Evolutionary conservation across 805 yeast genomes (phyloP).

Genomic region (Suhomyces sp.): DNA sequence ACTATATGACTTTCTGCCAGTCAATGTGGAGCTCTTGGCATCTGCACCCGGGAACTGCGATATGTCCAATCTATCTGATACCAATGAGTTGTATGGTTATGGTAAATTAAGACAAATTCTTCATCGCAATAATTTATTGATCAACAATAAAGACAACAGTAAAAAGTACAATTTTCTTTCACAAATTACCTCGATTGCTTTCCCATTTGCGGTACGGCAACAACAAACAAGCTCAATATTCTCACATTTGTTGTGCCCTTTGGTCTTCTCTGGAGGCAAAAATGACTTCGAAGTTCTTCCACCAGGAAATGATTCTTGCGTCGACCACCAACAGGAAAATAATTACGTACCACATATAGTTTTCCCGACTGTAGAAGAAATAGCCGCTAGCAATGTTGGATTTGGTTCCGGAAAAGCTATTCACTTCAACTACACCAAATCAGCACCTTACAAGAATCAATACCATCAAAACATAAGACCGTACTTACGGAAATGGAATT

Average conservation of each 20-base stretch:
- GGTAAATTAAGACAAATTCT: conserved; percentile 46
- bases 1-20: conserved; percentile 42
- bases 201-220: conserved; percentile 33
- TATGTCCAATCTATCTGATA: conserved; percentile 6
- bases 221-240: conserved; percentile 39
- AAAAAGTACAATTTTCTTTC: conserved; percentile 35
- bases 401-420: conserved; percentile 50
- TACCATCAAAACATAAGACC: conserved; percentile 40
- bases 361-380: conserved; percentile 45
- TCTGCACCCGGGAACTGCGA: conserved; percentile 51
- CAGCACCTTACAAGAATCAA: conserved; percentile 31
- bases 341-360: conserved; percentile 38
- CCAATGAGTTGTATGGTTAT: conserved; percentile 44
- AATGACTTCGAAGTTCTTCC: conserved; percentile 19
- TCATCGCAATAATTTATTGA: conserved; percentile 30
- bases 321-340: conserved; percentile 20
- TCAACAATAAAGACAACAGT: conserved; percentile 9
- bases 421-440: conserved; percentile 40
- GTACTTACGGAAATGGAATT: conserved; percentile 48
- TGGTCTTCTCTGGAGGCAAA: conserved; percentile 32
- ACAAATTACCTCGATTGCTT: conserved; percentile 51
- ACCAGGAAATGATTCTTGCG: conserved; percentile 25
- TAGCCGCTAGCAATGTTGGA: conserved; percentile 44
- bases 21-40: conserved; percentile 54
- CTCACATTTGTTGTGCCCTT: conserved; percentile 49